These are phyloP conservation scores for Verticillium albo-atrum DNA, from an alignment of 2,329 filamentous ascomycete genomes.

Conservation along the genomic window DNA sequence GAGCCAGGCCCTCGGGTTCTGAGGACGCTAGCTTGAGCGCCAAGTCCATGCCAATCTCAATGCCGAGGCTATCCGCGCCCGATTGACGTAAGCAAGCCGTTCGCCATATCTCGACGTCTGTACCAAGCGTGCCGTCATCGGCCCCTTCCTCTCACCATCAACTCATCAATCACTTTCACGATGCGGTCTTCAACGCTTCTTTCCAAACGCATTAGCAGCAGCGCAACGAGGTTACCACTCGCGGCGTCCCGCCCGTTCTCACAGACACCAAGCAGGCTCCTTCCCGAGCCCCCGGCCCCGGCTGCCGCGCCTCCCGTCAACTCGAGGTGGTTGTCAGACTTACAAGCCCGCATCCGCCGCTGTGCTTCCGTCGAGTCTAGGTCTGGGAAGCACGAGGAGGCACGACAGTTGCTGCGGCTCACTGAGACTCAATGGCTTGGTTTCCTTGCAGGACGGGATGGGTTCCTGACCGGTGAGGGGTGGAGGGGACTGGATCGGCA, in stretches of 20 bases:
- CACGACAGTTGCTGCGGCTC: conserved; percentile 3
- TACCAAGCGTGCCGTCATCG: neutral
- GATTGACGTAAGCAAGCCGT: neutral
- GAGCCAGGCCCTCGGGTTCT: too few relatives aligned
- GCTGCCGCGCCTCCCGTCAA: conserved; percentile 5
- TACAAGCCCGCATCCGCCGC: conserved; percentile 16
- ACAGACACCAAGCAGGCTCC: neutral
- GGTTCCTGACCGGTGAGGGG: conserved; percentile 59
- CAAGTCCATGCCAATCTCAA: neutral
- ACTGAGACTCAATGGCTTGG: conserved; percentile 56
- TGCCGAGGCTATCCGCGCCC: neutral
- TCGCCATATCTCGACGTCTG: neutral
- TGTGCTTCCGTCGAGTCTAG: conserved; percentile 1
- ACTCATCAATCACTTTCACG: neutral
- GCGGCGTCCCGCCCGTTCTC: neutral
- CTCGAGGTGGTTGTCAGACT: conserved; percentile 21
- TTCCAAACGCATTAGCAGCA: neutral
- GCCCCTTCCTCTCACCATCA: neutral
- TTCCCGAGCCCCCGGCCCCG: neutral
- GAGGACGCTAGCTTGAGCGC: too few relatives aligned
- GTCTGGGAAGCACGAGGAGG: neutral
- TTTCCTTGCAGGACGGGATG: conserved; percentile 68
- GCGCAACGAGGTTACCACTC: neutral
- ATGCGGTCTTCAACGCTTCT: neutral
- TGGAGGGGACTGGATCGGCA: conserved; percentile 61